Conservation (phyloP, 768 basidiomycete genomes). For the Russula olivacea region DNA sequence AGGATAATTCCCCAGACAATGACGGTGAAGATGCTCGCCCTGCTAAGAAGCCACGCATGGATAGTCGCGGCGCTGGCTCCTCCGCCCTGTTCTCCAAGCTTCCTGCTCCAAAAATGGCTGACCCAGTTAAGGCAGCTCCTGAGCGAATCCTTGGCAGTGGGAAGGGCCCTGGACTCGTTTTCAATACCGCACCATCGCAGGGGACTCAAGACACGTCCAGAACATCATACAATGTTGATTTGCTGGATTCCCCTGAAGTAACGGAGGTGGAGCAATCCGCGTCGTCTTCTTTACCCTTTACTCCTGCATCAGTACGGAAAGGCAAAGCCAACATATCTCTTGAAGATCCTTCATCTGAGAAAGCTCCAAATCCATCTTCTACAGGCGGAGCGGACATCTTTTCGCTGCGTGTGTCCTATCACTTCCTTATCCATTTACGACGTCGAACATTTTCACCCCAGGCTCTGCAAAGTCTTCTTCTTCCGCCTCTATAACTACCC, state of each 20-base stretch:
- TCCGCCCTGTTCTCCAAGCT: slow-evolving; percentile 69
- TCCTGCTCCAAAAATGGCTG: slow-evolving; percentile 61
- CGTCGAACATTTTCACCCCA: slow-evolving; percentile 5
- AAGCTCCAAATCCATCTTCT: slow-evolving; percentile 18
- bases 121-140: slow-evolving; percentile 37
- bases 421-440: not conserved
- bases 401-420: slow-evolving; percentile 46
- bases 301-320: slow-evolving; percentile 54
- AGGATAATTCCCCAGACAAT: slow-evolving; percentile 35
- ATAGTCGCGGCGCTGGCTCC: slow-evolving; percentile 46
- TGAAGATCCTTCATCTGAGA: slow-evolving; percentile 28
- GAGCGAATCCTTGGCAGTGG: slow-evolving; percentile 63
- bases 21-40: slow-evolving; percentile 42
- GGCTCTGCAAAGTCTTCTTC: slow-evolving; percentile 23
- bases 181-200: slow-evolving; percentile 35
- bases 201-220: not conserved
- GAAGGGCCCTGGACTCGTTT: slow-evolving; percentile 54
- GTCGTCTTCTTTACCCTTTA: slow-evolving; percentile 45
- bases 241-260: not conserved
- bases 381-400: slow-evolving; percentile 56
- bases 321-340: slow-evolving; percentile 47
- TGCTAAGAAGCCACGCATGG: slow-evolving; percentile 52
- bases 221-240: not conserved
- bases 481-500: slow-evolving; percentile 23
- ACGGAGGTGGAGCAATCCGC: slow-evolving; percentile 21